A percentile compares a stretch with the other conserved stretches of the same genome.
phyloP scores from a whole-genome alignment of 2,329 filamentous ascomycete genomes.

The Colletotrichum cuscutae region DNA sequence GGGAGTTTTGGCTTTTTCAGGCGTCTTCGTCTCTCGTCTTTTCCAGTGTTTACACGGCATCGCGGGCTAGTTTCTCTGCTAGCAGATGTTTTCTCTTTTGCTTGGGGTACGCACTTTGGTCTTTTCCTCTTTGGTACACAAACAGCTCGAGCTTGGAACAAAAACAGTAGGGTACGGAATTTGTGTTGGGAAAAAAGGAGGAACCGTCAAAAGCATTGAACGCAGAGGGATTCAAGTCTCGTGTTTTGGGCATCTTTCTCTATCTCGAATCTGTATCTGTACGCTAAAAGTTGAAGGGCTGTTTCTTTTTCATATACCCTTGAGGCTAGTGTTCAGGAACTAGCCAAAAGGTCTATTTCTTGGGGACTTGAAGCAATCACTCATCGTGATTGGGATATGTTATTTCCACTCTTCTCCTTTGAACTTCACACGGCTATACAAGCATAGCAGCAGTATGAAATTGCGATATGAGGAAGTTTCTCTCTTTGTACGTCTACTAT shows the following conservation, averaged over 20 bases:
- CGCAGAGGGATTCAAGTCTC: slow-evolving; percentile 5
- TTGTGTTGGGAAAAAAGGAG: not conserved
- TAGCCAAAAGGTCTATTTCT: not conserved
- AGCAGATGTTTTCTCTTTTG: not conserved
- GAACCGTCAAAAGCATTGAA: slow-evolving; percentile 4
- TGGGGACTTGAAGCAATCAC: not conserved
- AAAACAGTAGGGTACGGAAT: slow-evolving; percentile 5
- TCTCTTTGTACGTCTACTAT: slow-evolving; percentile 1
- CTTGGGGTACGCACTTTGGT: slow-evolving; percentile 1
- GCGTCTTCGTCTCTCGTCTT: not conserved
- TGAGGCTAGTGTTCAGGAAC: not conserved
- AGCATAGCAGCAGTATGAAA: not conserved
- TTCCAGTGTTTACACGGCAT: not conserved
- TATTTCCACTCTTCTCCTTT: not conserved
- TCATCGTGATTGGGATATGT: not conserved
- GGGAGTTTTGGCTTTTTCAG: slow-evolving; percentile 16
- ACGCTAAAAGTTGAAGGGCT: not conserved
- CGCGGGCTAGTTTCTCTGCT: not conserved
- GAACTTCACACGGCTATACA: too few relatives aligned
- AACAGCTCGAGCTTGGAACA: slow-evolving; percentile 2
- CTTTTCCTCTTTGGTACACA: slow-evolving; percentile 13
- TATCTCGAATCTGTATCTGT: slow-evolving; percentile 16
- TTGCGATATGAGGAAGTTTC: not conserved
- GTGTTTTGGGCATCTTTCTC: slow-evolving; percentile 9
- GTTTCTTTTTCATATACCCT: not conserved